Base-by-base conservation (phyloP, 2,329 filamentous ascomycete species). In the Xylaria sp. region DNA sequence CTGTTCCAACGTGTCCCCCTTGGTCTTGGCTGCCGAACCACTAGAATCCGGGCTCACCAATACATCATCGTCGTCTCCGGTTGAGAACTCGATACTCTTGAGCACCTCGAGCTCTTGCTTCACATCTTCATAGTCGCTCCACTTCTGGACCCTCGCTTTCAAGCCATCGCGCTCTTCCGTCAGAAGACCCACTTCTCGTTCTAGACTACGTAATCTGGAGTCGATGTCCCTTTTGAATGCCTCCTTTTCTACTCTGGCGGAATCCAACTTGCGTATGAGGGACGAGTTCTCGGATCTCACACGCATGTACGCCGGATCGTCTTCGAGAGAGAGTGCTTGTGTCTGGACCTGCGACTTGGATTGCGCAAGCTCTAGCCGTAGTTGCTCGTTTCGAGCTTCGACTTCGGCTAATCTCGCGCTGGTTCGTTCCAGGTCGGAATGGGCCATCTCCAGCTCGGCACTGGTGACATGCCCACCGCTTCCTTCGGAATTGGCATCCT, bases 51-150 rank as follows among this genome's bases (percentile, higher is more conserved):
- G 67, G 45, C 82, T 82, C 18, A 83, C 84, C 34, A 80, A 76
- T 9, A 85, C 82, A 1, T 91, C 90, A 55, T 94, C 92, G 68
- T 97, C 94, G 70, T 95, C 92, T 8, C 93, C 94, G 0, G 93
- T 95, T 1, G 95, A 93, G 75, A 99, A 97, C 78, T 99, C 96
- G 74, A 99, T 97, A 73, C 95, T 97, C 87, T 97, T 97, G 68
- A 99, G 87, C 69, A 98, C 94, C 76, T 98, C 95, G 3, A 99
- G 86, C 80, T 99, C 97, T 72, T 97, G 93, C 81, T 96, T 97
- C 56, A 99, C 89, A 67, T 98, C 95, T 39, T 98, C 94, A 78
- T 99, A 99, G 78, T 99, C 96, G 72, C 89, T 89, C 89, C 93
- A 97, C 78, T 92, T 97, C 70, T 93, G 90, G 3, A 98, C 87